Percentiles rank a stretch among this genome's conserved stretches.
phyloP scores from a whole-genome alignment of 441 rosid species.

The Biscutella laevigata region DNA sequence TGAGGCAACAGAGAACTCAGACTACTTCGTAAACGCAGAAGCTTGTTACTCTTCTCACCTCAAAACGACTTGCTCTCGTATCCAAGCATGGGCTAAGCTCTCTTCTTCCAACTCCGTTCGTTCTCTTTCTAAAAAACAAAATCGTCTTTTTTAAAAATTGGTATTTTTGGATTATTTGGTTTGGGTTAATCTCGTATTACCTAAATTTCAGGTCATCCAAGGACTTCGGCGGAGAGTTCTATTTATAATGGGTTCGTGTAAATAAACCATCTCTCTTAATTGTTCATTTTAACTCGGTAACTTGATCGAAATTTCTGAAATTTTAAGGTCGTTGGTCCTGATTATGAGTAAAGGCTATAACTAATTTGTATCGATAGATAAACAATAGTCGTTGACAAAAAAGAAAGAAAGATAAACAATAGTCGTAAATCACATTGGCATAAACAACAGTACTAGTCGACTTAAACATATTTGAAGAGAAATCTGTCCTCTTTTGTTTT shows the following conservation, averaged over 20 bases:
- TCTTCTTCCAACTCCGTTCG: constrained; percentile 43
- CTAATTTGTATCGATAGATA: too few relatives aligned
- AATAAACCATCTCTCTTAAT: too few relatives aligned
- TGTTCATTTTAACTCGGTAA: too few relatives aligned
- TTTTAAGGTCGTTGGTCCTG: too few relatives aligned
- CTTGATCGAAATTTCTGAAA: too few relatives aligned
- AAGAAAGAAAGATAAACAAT: too few relatives aligned
- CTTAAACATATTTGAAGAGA: too few relatives aligned
- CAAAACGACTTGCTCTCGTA: constrained; percentile 42
- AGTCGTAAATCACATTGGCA: too few relatives aligned
- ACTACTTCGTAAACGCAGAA: constrained; percentile 44
- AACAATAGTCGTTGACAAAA: too few relatives aligned
- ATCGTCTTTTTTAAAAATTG: constrained; percentile 4
- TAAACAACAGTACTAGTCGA: too few relatives aligned
- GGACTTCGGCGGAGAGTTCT: constrained; percentile 48
- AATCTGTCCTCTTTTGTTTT: too few relatives aligned
- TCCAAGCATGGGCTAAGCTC: constrained; percentile 59
- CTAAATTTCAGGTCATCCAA: constrained; percentile 40
- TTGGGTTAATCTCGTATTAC: not conserved
- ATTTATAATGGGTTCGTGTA: constrained; percentile 49
- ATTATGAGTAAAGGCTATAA: too few relatives aligned
- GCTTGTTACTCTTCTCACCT: constrained; percentile 52
- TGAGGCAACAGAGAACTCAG: constrained; percentile 83
- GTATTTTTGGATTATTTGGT: not conserved
- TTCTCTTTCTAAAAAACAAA: not conserved